phyloP scores from a whole-genome alignment of 1,284 basidiomycete species.

The Ustilago trichophora region DNA sequence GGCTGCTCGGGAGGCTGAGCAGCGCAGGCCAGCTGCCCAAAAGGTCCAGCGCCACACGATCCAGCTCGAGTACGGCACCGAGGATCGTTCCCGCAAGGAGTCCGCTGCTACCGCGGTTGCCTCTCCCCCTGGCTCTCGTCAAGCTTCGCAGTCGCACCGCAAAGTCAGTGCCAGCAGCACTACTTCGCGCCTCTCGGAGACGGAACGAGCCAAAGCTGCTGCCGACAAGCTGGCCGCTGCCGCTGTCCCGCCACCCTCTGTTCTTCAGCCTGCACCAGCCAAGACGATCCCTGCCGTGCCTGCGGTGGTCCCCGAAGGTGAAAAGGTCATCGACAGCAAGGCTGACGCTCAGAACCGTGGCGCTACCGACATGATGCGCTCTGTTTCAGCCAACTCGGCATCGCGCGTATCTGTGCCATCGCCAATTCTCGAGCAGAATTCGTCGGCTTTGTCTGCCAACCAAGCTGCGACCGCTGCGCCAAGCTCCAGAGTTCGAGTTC shows the following conservation, averaged over 20 bases:
- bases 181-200: slow-evolving; percentile 12
- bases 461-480: slow-evolving; percentile 6
- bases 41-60: slow-evolving; percentile 62
- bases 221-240: slow-evolving; percentile 42
- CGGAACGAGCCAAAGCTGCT: slow-evolving; percentile 26
- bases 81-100: slow-evolving; percentile 35
- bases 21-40: slow-evolving; percentile 38
- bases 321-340: slow-evolving; percentile 18
- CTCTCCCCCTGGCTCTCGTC: slow-evolving; percentile 25
- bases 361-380: slow-evolving; percentile 36
- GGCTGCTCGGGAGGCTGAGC: slow-evolving; percentile 10
- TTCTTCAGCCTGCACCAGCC: slow-evolving; percentile 29
- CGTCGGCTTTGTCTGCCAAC: background rate
- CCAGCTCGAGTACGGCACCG: slow-evolving; percentile 59
- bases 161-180: slow-evolving; percentile 38
- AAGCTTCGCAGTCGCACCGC: slow-evolving; percentile 23
- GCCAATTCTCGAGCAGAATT: slow-evolving; percentile 30
- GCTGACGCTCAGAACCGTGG: slow-evolving; percentile 1
- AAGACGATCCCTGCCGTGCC: slow-evolving; percentile 20
- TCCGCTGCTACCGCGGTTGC: slow-evolving; percentile 7
- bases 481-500: slow-evolving; percentile 11
- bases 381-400: slow-evolving; percentile 30
- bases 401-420: slow-evolving; percentile 39
- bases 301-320: slow-evolving; percentile 31
- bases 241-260: slow-evolving; percentile 23